These are phyloP conservation scores for Globisporangium splendens DNA, from an alignment of 352 stramenopile species.

Conservation along the genomic window DNA sequence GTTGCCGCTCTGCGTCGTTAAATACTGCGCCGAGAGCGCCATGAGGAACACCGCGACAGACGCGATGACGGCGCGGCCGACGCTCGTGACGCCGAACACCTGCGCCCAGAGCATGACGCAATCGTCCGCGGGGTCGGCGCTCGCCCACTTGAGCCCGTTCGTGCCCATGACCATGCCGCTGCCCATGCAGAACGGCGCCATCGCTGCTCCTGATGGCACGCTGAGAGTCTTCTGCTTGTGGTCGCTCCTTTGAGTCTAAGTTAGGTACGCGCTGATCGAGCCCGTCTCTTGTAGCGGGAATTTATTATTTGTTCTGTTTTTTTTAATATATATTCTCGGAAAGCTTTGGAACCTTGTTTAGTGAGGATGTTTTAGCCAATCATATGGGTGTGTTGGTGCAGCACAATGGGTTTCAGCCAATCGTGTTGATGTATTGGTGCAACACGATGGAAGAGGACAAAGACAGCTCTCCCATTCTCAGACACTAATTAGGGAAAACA, in stretches of 20 bases:
- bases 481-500: no score
- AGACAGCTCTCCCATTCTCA: no score
- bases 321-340: no score
- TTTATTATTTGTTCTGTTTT: no score
- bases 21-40: constrained; percentile 53
- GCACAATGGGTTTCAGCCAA: no score
- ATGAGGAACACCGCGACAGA: constrained; percentile 50
- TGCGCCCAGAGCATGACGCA: constrained; percentile 68
- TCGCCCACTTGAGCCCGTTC: constrained; percentile 46
- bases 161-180: constrained; percentile 63
- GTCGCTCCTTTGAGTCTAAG: background rate
- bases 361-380: no score
- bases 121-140: constrained; percentile 39
- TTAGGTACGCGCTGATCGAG: no score
- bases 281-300: no score
- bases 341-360: no score
- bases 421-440: no score
- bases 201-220: constrained; percentile 5
- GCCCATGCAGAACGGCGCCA: constrained; percentile 52
- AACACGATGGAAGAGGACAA: no score
- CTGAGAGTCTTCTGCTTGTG: background rate
- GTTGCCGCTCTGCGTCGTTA: constrained; percentile 38
- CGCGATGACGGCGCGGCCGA: constrained; percentile 29
- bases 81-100: constrained; percentile 51
- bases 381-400: no score